These are phyloP conservation scores for Metarhizium album DNA, from an alignment of 2,329 filamentous ascomycete genomes.

Conservation along the genomic window DNA sequence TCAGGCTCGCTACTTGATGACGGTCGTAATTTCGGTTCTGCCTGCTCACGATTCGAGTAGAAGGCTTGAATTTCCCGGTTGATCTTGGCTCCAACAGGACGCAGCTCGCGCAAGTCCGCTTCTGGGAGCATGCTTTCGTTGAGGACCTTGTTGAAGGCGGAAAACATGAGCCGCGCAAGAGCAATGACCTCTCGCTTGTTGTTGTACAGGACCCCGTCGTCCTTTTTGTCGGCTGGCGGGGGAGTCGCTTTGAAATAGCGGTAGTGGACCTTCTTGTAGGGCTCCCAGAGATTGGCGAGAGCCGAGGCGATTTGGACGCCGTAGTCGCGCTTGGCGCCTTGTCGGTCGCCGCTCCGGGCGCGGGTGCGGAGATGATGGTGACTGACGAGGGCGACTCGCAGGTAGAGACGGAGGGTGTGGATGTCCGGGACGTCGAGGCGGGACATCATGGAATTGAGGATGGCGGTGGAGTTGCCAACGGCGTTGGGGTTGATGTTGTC, in stretches of 20 bases:
- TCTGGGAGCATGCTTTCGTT: constrained; percentile 28
- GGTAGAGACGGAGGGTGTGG: constrained; percentile 40
- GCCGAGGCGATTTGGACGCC: constrained; percentile 40
- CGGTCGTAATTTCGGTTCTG: constrained; percentile 21
- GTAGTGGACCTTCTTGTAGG: constrained; percentile 30
- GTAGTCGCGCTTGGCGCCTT: constrained; percentile 29
- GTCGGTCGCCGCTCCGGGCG: constrained; percentile 19
- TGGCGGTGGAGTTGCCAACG: constrained; percentile 50
- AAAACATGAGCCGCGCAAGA: constrained; percentile 34
- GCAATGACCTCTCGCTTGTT: constrained; percentile 31
- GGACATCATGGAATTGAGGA: constrained; percentile 53
- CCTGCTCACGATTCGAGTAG: constrained; percentile 22
- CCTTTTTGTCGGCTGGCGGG: constrained; percentile 13
- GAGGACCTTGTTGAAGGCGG: constrained; percentile 32
- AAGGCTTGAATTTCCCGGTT: constrained; percentile 27
- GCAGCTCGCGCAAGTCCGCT: constrained; percentile 22
- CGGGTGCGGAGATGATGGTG: constrained; percentile 27
- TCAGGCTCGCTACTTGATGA: too few species aligned
- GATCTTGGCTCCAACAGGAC: constrained; percentile 21
- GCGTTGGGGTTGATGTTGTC: constrained; percentile 68
- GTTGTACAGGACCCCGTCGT: constrained; percentile 21
- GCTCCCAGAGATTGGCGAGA: constrained; percentile 39
- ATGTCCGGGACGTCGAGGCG: constrained; percentile 35
- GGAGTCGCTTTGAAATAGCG: constrained; percentile 22
- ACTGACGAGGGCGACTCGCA: constrained; percentile 42